Base-by-base conservation (phyloP, 1,139 yeast genomes). In the Debaryomyces psychrophilus region DNA sequence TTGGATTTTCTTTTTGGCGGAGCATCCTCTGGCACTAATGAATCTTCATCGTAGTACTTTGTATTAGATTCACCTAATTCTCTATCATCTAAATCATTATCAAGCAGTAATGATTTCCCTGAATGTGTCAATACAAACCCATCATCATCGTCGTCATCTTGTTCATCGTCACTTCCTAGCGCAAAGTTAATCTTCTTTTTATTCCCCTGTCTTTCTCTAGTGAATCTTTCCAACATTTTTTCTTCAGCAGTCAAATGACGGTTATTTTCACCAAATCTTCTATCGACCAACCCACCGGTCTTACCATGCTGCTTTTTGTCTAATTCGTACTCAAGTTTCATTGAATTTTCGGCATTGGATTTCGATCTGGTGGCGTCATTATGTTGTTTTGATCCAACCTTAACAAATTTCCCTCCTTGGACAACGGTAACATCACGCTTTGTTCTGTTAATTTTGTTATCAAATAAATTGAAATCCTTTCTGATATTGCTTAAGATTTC, bases 141-240 rank as follows among this genome's bases (percentile, higher is more conserved):
- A 9, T 67, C 77, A 17, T 65, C 70, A 41, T 66, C 76, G 49
- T 70, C 75, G 38, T 65, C 79, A 23, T 67, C 81, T 39, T 73
- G 69, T 48, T 85, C 93, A 51, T 88, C 95, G 40, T 89, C 96
- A 56, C 77, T 71, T 35, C 67, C 78, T 51, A 92, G 73, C 50
- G 88, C 83, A 63, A 84, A 92, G 46, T 83, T 64, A 41, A 82
- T 78, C 49, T 71, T 71, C 57, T 76, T 82, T 42, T 63, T 62
- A 17, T 76, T 72, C 1, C 81, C 69, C 63, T 88, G 95, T 63
- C 89, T 79, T 71, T 93, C 99, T 49, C 85, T 80, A 1, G 97
- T 88, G 69, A 90, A 95, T 70, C 99, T 83, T 60, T 87, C 96
- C 68, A 93, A 79, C 97, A 92, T 92, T 64, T 87, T 89, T 59